Percentiles rank a stretch among this genome's conserved stretches.
Evolutionary conservation across 345 rosid genomes (phyloP).

Genomic region (Salix purpurea): DNA sequence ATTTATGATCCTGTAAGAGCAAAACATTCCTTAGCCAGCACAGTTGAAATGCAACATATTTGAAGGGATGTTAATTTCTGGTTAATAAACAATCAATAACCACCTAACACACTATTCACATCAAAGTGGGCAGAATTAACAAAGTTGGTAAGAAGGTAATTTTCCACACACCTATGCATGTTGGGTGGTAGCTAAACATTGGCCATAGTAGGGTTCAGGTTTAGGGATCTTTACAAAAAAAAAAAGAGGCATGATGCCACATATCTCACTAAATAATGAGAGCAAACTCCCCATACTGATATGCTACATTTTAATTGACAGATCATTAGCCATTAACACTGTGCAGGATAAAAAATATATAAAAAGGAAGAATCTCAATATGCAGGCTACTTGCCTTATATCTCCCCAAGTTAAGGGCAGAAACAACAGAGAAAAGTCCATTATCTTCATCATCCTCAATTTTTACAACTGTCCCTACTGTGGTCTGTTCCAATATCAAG

Average conservation of each 20-base stretch:
- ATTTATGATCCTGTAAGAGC: slow-evolving; percentile 49
- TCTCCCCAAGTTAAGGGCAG: slow-evolving; percentile 73
- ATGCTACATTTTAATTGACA: background rate
- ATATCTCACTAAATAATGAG: background rate
- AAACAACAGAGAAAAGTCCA: slow-evolving; percentile 52
- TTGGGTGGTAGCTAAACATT: background rate
- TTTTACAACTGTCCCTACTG: slow-evolving; percentile 93
- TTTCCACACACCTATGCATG: background rate
- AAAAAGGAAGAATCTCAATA: background rate
- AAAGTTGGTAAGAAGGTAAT: background rate
- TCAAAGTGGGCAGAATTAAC: background rate
- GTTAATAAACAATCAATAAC: background rate
- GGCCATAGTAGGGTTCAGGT: background rate
- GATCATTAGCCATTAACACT: background rate
- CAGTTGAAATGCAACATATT: background rate
- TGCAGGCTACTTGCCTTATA: slow-evolving; percentile 49
- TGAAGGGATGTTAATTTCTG: background rate
- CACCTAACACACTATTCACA: background rate
- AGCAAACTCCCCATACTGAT: background rate
- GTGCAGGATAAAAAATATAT: background rate
- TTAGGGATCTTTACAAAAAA: background rate
- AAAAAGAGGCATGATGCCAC: background rate
- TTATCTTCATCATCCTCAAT: slow-evolving; percentile 70
- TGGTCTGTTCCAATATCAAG: slow-evolving; percentile 69
- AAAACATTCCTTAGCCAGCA: background rate